phyloP scores from a whole-genome alignment of 2,329 filamentous ascomycete species.

The Claviceps arundinis region DNA sequence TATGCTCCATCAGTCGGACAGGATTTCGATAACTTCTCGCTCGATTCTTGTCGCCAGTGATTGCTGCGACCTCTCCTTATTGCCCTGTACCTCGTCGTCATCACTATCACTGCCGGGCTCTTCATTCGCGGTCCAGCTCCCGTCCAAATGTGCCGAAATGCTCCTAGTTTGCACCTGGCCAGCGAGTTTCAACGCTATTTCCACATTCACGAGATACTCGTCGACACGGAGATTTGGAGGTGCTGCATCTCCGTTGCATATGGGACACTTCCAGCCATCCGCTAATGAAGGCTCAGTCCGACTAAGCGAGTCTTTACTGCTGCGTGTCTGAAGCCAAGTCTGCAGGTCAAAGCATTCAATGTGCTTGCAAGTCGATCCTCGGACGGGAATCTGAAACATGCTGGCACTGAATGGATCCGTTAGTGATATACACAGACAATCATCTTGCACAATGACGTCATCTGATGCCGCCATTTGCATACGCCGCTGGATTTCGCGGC shows the following conservation, averaged over 20 bases:
- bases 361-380: constrained; percentile 58
- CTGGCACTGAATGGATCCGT: constrained; percentile 52
- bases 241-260: constrained; percentile 66
- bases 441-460: constrained; percentile 45
- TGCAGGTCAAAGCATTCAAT: constrained; percentile 83
- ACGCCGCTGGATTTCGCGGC: constrained; percentile 41
- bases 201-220: constrained; percentile 55
- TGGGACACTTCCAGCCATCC: constrained; percentile 77
- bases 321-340: constrained; percentile 61
- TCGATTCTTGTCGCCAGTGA: neutral
- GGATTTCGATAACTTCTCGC: constrained; percentile 15
- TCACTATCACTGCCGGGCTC: constrained; percentile 16
- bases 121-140: constrained; percentile 19
- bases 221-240: constrained; percentile 61
- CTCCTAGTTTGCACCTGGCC: constrained; percentile 14
- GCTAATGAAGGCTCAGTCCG: constrained; percentile 36
- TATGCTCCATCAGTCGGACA: constrained; percentile 11
- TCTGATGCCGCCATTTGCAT: constrained; percentile 32
- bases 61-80: neutral
- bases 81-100: neutral
- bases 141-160: constrained; percentile 18
- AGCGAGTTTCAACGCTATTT: constrained; percentile 30
- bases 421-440: constrained; percentile 44
- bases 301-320: constrained; percentile 24
- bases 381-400: constrained; percentile 59